Conservation (phyloP, 306 rosid species). For the Vigna angularis region DNA sequence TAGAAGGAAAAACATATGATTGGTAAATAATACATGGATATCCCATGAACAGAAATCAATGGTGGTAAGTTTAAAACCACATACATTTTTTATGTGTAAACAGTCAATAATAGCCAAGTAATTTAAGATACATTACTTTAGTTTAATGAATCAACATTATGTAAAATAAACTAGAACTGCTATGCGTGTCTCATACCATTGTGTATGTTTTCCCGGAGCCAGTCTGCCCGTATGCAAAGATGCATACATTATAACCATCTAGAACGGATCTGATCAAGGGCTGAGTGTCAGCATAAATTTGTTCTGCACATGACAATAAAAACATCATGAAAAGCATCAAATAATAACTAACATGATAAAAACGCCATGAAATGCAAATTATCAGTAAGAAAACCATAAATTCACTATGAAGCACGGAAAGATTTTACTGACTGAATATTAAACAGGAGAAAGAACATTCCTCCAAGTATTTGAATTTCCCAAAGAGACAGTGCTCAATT, state of each 20-base stretch:
- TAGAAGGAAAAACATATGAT: slow-evolving; percentile 22
- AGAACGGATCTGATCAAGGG: slow-evolving; percentile 84
- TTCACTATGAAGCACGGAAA: background rate
- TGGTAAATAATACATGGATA: slow-evolving; percentile 22
- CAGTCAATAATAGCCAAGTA: slow-evolving; percentile 23
- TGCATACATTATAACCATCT: slow-evolving; percentile 94
- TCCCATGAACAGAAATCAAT: background rate
- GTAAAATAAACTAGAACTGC: slow-evolving; percentile 20
- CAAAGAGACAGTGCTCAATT: too few relatives aligned
- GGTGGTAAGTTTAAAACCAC: slow-evolving; percentile 5
- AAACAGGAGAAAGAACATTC: too few relatives aligned
- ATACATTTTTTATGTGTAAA: slow-evolving; percentile 14
- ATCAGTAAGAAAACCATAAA: slow-evolving; percentile 11
- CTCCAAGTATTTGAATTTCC: too few relatives aligned
- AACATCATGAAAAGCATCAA: slow-evolving; percentile 32
- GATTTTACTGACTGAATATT: too few relatives aligned
- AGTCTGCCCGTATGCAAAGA: slow-evolving; percentile 99
- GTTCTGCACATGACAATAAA: slow-evolving; percentile 65
- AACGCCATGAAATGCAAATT: slow-evolving; percentile 4
- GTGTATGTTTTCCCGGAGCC: slow-evolving; percentile 99
- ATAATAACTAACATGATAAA: background rate
- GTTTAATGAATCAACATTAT: slow-evolving; percentile 24
- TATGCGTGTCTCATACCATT: slow-evolving; percentile 64
- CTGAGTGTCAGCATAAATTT: slow-evolving; percentile 88
- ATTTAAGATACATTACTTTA: slow-evolving; percentile 22